Conservation (phyloP, 257 asterid genomes). For the Rehmannia glutinosa region DNA sequence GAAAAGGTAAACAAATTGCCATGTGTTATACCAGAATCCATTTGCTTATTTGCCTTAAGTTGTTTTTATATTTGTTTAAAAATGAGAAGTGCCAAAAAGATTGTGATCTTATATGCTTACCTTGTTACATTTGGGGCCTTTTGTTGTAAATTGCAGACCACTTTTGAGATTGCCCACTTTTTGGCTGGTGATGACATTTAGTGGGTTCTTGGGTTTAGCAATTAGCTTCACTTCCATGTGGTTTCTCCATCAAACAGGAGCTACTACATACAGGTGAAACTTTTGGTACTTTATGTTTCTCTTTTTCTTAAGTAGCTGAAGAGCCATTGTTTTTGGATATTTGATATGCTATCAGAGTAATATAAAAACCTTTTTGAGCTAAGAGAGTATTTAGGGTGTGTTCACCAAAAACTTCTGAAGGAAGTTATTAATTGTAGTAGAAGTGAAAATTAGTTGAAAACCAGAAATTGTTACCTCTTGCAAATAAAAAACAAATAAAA, state of each 20-base stretch:
- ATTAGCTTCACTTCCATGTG: constrained; percentile 98
- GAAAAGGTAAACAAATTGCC: neutral
- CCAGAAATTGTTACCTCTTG: too few species aligned
- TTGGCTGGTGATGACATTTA: constrained; percentile 77
- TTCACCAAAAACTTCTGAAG: too few species aligned
- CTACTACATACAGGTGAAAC: constrained; percentile 80
- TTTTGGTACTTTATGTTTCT: neutral
- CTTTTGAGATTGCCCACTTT: constrained; percentile 67
- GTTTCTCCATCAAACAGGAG: constrained; percentile 98
- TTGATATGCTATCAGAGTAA: neutral
- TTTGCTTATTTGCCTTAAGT: neutral
- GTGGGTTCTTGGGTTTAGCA: constrained; percentile 87
- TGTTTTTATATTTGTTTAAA: too few species aligned
- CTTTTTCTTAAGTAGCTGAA: neutral
- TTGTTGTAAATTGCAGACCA: constrained; percentile 46
- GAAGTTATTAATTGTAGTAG: too few species aligned
- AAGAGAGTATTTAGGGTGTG: too few species aligned
- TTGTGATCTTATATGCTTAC: neutral
- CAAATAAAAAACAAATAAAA: too few species aligned
- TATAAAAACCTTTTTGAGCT: too few species aligned
- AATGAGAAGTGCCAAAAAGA: too few species aligned
- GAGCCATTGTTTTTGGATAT: neutral
- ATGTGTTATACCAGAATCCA: neutral
- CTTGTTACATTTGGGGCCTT: constrained; percentile 3
- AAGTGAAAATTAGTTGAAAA: too few species aligned